Evolutionary conservation across 2,329 filamentous ascomycete genomes (phyloP).

Genomic region (Coniella lustricola): DNA sequence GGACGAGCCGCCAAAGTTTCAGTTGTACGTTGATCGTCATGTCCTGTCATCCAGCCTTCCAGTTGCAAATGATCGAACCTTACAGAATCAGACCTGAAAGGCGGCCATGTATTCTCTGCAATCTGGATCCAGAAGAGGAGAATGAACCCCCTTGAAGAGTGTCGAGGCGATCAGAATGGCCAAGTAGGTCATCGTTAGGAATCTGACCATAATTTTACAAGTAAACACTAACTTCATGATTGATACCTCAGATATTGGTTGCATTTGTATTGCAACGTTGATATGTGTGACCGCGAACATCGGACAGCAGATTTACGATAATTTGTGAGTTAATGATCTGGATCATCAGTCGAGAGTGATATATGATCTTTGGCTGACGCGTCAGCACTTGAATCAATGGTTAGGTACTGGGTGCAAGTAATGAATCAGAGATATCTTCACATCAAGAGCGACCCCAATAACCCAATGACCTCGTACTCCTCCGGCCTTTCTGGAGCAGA

Average conservation of each 20-base stretch:
- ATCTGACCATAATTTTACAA: too few relatives aligned
- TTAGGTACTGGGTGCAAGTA: constrained; percentile 5
- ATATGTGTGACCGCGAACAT: constrained; percentile 1
- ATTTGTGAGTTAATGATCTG: neutral
- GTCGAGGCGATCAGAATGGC: too few relatives aligned
- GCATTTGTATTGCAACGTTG: constrained; percentile 1
- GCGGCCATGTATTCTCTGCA: too few relatives aligned
- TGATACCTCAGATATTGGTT: constrained; percentile 3
- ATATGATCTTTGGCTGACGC: too few relatives aligned
- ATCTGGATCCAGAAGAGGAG: too few relatives aligned
- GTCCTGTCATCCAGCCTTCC: neutral
- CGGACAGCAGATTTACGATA: constrained; percentile 5
- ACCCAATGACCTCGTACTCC: constrained; percentile 3
- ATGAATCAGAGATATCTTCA: constrained; percentile 1
- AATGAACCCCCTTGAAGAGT: too few relatives aligned
- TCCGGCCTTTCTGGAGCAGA: constrained; percentile 1
- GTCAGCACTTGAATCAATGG: too few relatives aligned
- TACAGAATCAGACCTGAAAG: too few relatives aligned
- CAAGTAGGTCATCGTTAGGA: too few relatives aligned
- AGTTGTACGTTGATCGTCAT: constrained; percentile 1
- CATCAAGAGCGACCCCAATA: neutral
- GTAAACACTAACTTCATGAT: neutral
- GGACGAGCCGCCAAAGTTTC: constrained; percentile 4
- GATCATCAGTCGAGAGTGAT: too few relatives aligned
- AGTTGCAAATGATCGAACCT: too few relatives aligned